A percentile compares a stretch with the other conserved stretches of the same genome.
phyloP scores from a whole-genome alignment of 2,329 filamentous ascomycete genomes.

The Claviceps pazoutovae region DNA sequence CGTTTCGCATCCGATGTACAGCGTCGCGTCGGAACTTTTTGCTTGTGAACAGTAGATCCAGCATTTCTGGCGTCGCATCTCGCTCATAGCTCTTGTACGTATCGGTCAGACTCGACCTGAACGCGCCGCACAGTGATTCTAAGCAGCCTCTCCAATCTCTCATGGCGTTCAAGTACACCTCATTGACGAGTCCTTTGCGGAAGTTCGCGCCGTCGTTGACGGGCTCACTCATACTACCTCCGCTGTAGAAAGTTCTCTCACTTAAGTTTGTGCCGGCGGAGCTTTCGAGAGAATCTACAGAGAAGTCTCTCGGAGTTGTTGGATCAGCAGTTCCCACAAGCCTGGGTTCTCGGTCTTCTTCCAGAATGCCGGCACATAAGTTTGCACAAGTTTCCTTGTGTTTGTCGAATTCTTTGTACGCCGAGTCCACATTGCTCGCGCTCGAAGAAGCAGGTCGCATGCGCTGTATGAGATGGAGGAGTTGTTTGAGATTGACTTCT shows the following conservation, averaged over 20 bases:
- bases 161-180: constrained; percentile 24
- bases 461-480: constrained; percentile 21
- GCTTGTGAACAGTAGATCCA: constrained; percentile 29
- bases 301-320: constrained; percentile 15
- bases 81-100: constrained; percentile 33
- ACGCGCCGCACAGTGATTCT: constrained; percentile 26
- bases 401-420: constrained; percentile 30
- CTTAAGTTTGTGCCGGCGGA: constrained; percentile 16
- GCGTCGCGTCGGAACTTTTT: constrained; percentile 27
- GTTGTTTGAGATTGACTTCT: constrained; percentile 21
- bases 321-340: constrained; percentile 11
- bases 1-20: constrained; percentile 32
- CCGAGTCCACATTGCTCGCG: constrained; percentile 26
- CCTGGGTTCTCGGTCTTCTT: constrained; percentile 21
- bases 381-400: constrained; percentile 25
- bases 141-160: constrained; percentile 31
- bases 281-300: constrained; percentile 18
- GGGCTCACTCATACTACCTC: constrained; percentile 20
- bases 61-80: constrained; percentile 27
- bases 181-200: constrained; percentile 12
- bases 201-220: constrained; percentile 12
- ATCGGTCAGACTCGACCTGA: constrained; percentile 26
- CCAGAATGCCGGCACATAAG: constrained; percentile 27
- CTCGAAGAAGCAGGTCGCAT: constrained; percentile 20
- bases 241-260: constrained; percentile 24